Evolutionary conservation across 164 flowering plant species (phyloP).

Genomic region (Malania oleifera): DNA sequence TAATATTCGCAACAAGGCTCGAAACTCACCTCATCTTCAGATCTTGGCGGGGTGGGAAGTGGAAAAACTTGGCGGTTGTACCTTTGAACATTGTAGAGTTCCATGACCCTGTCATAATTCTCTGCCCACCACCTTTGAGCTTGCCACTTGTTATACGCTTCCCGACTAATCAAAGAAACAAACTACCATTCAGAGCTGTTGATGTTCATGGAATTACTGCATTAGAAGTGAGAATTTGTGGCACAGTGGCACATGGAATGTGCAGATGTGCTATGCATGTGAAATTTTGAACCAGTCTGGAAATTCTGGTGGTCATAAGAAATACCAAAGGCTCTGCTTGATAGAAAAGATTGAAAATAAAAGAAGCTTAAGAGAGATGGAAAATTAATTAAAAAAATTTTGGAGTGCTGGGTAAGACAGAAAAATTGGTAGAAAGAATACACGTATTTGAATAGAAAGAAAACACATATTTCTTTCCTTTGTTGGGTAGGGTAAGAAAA

Average conservation of each 20-base stretch:
- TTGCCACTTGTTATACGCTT: slow-evolving; percentile 96
- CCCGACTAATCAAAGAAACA: slow-evolving; percentile 61
- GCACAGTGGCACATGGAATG: background rate
- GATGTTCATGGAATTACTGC: background rate
- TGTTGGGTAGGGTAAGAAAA: too few species aligned
- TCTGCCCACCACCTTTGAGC: slow-evolving; percentile 99
- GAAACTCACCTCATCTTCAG: slow-evolving; percentile 77
- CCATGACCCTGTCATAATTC: slow-evolving; percentile 94
- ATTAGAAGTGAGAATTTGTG: background rate
- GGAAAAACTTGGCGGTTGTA: slow-evolving; percentile 70
- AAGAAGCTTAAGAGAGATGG: too few species aligned
- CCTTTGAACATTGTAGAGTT: slow-evolving; percentile 88
- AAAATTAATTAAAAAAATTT: too few species aligned
- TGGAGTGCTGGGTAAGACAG: too few species aligned
- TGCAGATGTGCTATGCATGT: background rate
- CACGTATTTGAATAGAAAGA: too few species aligned
- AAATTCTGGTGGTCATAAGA: too few species aligned
- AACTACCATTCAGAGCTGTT: background rate
- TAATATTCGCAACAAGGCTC: too few species aligned
- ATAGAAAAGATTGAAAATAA: too few species aligned
- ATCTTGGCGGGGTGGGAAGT: slow-evolving; percentile 62
- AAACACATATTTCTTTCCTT: too few species aligned
- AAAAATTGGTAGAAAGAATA: too few species aligned
- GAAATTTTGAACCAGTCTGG: too few species aligned
- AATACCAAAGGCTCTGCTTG: too few species aligned